Evolutionary conservation across 352 stramenopile genomes (phyloP), one percentile per base, ranked within the genome.

Genomic region (Globisporangium emineosum): DNA sequence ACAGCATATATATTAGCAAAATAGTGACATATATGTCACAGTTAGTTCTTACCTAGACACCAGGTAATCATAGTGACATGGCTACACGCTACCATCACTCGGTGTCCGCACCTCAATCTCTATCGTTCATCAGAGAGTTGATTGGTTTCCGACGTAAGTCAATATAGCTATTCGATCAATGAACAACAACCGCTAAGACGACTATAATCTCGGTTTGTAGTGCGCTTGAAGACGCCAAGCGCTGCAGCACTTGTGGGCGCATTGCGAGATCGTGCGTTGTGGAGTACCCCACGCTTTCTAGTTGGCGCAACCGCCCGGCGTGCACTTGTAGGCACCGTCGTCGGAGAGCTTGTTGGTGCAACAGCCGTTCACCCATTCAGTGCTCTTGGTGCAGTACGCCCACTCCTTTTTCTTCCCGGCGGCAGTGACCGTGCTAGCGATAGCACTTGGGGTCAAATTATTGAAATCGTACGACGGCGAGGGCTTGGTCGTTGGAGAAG

Each of bases 271-370:
- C 21, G 51, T 53, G 58, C 21, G 9, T 5, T 0, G 63, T 25
- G 35, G 56, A 68, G 37, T 57, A 69, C 50, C 49, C 56, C 63
- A 68, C 29, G 27, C 54, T 3, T 15, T 13, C 5, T 49, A 19
- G 37, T 52, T 52, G 13, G 23, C 5, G 54, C 67, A 70, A 1
- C 58, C 67, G 0, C 45, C 35, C 0, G 63, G 62, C 3, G 65
- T 72, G 40, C 69, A 75, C 57, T 75, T 72, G 30, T 60, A 9
- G 33, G 61, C 59, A 21, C 65, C 57, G 21, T 75, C 69, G 32
- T 67, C 69, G 27, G 69, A 72, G 62, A 62, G 59, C 33, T 68
- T 64, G n/a, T 70, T 68, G 42, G 35, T 54, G 64, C 64, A 70
- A 57, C 57, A 65, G 15, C 30, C 1, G 32, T 60, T 70, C 19